phyloP scores from a whole-genome alignment of 2,329 filamentous ascomycete species.

The Neonectria ditissima region DNA sequence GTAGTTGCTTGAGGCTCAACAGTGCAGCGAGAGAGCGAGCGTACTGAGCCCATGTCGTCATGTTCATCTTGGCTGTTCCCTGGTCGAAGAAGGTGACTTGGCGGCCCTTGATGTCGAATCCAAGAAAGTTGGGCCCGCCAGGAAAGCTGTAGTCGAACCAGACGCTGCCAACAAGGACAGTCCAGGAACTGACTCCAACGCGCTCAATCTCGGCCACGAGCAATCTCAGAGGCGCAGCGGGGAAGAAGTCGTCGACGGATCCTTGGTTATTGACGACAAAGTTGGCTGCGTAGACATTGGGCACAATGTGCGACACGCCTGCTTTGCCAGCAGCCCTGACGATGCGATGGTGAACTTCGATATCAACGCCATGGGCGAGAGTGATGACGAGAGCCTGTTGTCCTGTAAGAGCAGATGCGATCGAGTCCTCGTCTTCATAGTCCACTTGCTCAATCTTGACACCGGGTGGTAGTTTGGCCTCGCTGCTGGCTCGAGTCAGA shows the following conservation, averaged over 20 bases:
- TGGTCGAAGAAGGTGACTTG: conserved; percentile 39
- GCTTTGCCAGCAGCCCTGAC: conserved; percentile 60
- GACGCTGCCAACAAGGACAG: conserved; percentile 17
- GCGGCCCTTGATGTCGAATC: conserved; percentile 61
- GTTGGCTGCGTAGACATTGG: conserved; percentile 55
- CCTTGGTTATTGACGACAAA: conserved; percentile 33
- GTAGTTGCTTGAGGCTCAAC: conserved; percentile 7
- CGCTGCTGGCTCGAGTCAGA: conserved; percentile 57
- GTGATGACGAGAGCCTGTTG: conserved; percentile 65
- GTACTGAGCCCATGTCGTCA: conserved; percentile 15
- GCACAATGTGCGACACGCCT: conserved; percentile 59
- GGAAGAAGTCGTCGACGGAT: not conserved
- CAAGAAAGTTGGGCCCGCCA: conserved; percentile 36
- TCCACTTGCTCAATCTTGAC: conserved; percentile 54
- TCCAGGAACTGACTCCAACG: conserved; percentile 24
- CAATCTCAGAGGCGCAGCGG: not conserved
- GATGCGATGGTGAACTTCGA: conserved; percentile 55
- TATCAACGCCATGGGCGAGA: conserved; percentile 50
- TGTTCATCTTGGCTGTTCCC: conserved; percentile 13
- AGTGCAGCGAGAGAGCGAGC: conserved; percentile 17
- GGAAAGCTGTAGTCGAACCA: conserved; percentile 30
- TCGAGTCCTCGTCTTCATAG: conserved; percentile 53
- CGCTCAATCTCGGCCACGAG: conserved; percentile 10
- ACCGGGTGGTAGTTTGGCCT: conserved; percentile 53
- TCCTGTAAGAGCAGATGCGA: conserved; percentile 60